phyloP scores from a whole-genome alignment of 257 asterid species.

The Mentha longifolia region DNA sequence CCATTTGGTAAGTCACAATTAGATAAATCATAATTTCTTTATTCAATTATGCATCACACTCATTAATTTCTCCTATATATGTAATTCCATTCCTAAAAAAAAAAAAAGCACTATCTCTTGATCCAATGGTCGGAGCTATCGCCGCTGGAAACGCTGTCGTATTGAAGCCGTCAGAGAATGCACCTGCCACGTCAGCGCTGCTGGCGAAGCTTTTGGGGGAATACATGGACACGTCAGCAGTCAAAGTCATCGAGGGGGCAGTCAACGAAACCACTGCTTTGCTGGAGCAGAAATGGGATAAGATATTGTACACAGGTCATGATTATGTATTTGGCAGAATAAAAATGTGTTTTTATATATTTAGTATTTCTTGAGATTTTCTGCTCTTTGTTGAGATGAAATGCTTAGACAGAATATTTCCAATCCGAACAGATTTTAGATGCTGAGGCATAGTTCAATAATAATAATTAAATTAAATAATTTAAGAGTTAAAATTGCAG shows the following conservation, averaged over 20 bases:
- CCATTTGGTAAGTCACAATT: slow-evolving; percentile 70
- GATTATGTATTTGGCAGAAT: too few species aligned
- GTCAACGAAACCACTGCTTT: slow-evolving; percentile 61
- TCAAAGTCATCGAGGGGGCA: slow-evolving; percentile 76
- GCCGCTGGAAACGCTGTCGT: slow-evolving; percentile 93
- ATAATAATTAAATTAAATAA: neutral
- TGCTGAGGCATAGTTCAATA: too few species aligned
- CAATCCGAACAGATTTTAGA: too few species aligned
- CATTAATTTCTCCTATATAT: neutral
- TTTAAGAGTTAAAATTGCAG: slow-evolving; percentile 32
- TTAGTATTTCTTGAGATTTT: too few species aligned
- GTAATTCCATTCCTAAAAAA: too few species aligned
- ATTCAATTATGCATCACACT: too few species aligned
- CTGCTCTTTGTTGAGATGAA: too few species aligned
- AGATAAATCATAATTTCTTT: too few species aligned
- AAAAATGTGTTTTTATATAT: too few species aligned
- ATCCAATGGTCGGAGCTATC: slow-evolving; percentile 83
- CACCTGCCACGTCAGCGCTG: slow-evolving; percentile 67
- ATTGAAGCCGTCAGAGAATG: slow-evolving; percentile 65
- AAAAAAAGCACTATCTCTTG: slow-evolving; percentile 58
- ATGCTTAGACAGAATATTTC: too few species aligned
- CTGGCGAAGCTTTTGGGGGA: slow-evolving; percentile 65
- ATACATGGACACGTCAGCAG: slow-evolving; percentile 75
- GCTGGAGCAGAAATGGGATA: slow-evolving; percentile 81
- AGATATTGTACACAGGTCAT: slow-evolving; percentile 76